phyloP scores from a whole-genome alignment of 192 early-diverging fungal genomes.

The Pilaira anomala region DNA sequence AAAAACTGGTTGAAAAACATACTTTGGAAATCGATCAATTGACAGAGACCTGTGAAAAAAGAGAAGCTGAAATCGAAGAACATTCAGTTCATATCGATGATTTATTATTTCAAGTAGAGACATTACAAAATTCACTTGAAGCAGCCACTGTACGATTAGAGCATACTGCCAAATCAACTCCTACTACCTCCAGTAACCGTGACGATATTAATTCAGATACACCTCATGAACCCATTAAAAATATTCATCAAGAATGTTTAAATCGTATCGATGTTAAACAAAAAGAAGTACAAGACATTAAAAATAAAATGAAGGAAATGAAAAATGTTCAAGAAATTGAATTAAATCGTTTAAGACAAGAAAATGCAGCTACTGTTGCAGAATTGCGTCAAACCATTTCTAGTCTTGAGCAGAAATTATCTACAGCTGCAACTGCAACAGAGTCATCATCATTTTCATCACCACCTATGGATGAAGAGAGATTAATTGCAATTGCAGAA shows the following conservation, averaged over 20 bases:
- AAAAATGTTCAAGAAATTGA: constrained; percentile 15
- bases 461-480: neutral
- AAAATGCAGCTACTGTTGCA: constrained; percentile 18
- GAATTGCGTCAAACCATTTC: constrained; percentile 11
- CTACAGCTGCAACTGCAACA: neutral
- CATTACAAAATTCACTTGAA: constrained; percentile 21
- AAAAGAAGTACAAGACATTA: constrained; percentile 9
- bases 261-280: neutral
- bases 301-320: neutral
- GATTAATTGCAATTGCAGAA: constrained; percentile 14
- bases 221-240: neutral
- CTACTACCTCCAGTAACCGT: neutral
- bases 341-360: constrained; percentile 9
- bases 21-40: constrained; percentile 3
- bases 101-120: constrained; percentile 19
- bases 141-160: constrained; percentile 26
- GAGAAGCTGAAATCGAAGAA: constrained; percentile 20
- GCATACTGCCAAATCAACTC: constrained; percentile 15
- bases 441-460: neutral
- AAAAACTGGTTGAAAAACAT: neutral
- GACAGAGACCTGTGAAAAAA: neutral
- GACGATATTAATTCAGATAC: neutral
- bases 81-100: constrained; percentile 19
- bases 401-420: neutral
- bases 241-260: neutral